phyloP scores from a whole-genome alignment of 1,139 yeast genomes.

The Blastobotrys niveus region DNA sequence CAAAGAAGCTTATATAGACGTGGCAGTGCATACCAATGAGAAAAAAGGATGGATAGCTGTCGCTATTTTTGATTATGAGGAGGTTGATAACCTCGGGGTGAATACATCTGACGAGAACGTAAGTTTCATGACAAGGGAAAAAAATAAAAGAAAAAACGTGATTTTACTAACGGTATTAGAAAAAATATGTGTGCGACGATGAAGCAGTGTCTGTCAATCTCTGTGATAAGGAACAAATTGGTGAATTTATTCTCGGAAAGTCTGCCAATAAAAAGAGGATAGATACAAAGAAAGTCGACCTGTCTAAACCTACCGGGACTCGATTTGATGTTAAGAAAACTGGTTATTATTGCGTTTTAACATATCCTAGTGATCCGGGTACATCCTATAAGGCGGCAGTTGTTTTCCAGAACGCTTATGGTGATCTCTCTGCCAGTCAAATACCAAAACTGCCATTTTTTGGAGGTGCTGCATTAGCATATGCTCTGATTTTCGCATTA shows the following conservation, averaged over 20 bases:
- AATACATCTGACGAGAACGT: slow-evolving; percentile 32
- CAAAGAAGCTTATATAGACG: slow-evolving; percentile 34
- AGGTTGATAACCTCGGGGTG: slow-evolving; percentile 63
- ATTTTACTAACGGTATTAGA: slow-evolving; percentile 7
- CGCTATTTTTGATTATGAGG: slow-evolving; percentile 78
- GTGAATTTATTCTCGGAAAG: slow-evolving; percentile 53
- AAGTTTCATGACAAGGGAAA: not conserved
- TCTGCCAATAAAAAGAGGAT: slow-evolving; percentile 37
- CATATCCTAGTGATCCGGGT: slow-evolving; percentile 42
- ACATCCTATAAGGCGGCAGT: slow-evolving; percentile 56
- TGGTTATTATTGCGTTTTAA: slow-evolving; percentile 88
- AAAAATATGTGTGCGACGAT: slow-evolving; percentile 70
- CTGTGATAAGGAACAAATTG: slow-evolving; percentile 53
- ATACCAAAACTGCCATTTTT: slow-evolving; percentile 87
- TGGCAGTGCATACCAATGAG: slow-evolving; percentile 43
- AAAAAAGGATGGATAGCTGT: slow-evolving; percentile 48
- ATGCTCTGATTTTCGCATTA: slow-evolving; percentile 71
- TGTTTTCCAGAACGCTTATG: slow-evolving; percentile 85
- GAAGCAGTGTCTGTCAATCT: slow-evolving; percentile 51
- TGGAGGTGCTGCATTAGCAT: slow-evolving; percentile 78
- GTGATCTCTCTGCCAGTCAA: slow-evolving; percentile 82
- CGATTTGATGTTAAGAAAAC: slow-evolving; percentile 64
- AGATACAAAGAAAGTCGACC: slow-evolving; percentile 50
- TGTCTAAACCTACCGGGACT: slow-evolving; percentile 54
- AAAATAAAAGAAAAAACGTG: not conserved